Evolutionary conservation across 1,284 basidiomycete genomes (phyloP).

Genomic region (Rugosomyces carneus): DNA sequence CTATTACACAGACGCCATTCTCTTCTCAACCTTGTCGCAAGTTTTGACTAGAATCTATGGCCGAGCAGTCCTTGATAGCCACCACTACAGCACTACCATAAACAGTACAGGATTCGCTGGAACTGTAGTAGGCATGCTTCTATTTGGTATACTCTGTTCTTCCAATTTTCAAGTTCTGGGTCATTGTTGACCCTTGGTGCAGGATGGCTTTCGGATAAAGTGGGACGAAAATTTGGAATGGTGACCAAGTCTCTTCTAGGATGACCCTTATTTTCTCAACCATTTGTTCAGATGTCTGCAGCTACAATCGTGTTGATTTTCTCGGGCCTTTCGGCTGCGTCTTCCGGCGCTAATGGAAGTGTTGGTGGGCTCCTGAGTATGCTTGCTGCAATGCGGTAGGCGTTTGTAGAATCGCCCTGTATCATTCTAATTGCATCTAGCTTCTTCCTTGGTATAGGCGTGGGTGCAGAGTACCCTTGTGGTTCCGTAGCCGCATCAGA

Average conservation of each 20-base stretch:
- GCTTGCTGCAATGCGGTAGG: constrained; percentile 73
- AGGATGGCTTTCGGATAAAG: constrained; percentile 75
- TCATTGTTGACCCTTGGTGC: too few relatives aligned
- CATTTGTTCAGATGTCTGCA: constrained; percentile 75
- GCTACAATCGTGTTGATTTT: constrained; percentile 76
- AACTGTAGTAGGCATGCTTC: constrained; percentile 75
- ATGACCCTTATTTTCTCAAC: too few relatives aligned
- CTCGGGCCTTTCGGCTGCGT: constrained; percentile 81
- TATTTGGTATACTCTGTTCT: constrained; percentile 60
- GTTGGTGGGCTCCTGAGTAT: constrained; percentile 69
- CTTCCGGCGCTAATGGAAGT: constrained; percentile 75
- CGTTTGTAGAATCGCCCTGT: constrained; percentile 2
- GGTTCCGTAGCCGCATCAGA: constrained; percentile 89
- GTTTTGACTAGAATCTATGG: constrained; percentile 68
- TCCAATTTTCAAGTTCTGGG: too few relatives aligned
- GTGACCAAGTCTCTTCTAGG: too few relatives aligned
- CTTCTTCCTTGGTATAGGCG: constrained; percentile 76
- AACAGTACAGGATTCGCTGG: constrained; percentile 75
- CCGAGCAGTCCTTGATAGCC: constrained; percentile 34
- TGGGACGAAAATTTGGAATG: constrained; percentile 90
- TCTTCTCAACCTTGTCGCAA: too few relatives aligned
- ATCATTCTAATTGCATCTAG: constrained; percentile 26
- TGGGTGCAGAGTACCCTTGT: constrained; percentile 89
- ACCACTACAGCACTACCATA: constrained; percentile 57
- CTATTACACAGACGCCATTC: too few relatives aligned